phyloP scores from a whole-genome alignment of 805 yeast species.

The Millerago galiae region DNA sequence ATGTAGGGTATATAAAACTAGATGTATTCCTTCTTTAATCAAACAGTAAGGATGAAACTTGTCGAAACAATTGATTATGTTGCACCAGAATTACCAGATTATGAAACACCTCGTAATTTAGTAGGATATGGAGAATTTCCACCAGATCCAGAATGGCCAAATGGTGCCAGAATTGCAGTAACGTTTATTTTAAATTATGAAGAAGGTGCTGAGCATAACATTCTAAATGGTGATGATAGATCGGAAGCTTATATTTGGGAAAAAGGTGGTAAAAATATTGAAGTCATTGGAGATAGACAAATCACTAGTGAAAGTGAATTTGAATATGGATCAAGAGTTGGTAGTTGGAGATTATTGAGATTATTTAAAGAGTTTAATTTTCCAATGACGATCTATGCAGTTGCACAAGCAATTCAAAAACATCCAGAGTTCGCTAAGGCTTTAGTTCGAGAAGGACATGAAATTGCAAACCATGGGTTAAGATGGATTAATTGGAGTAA shows the following conservation, averaged over 20 bases:
- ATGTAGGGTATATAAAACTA: not conserved
- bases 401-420: constrained; percentile 31
- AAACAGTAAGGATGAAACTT: not conserved
- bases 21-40: not conserved
- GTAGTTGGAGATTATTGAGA: constrained; percentile 29
- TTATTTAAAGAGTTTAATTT: constrained; percentile 27
- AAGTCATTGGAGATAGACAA: constrained; percentile 19
- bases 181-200: constrained; percentile 29
- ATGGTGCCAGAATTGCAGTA: constrained; percentile 25
- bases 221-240: constrained; percentile 25
- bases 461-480: constrained; percentile 32
- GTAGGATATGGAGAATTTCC: constrained; percentile 28
- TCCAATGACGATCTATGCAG: constrained; percentile 31
- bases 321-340: constrained; percentile 30
- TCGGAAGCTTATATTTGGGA: constrained; percentile 19
- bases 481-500: constrained; percentile 31
- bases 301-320: constrained; percentile 27
- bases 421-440: constrained; percentile 30
- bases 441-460: constrained; percentile 32
- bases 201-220: constrained; percentile 28
- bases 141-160: constrained; percentile 30
- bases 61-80: constrained; percentile 1
- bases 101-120: constrained; percentile 22
- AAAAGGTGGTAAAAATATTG: constrained; percentile 10
- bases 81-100: constrained; percentile 6